Evolutionary conservation across 345 rosid genomes (phyloP).

Genomic region (Salix brachista): DNA sequence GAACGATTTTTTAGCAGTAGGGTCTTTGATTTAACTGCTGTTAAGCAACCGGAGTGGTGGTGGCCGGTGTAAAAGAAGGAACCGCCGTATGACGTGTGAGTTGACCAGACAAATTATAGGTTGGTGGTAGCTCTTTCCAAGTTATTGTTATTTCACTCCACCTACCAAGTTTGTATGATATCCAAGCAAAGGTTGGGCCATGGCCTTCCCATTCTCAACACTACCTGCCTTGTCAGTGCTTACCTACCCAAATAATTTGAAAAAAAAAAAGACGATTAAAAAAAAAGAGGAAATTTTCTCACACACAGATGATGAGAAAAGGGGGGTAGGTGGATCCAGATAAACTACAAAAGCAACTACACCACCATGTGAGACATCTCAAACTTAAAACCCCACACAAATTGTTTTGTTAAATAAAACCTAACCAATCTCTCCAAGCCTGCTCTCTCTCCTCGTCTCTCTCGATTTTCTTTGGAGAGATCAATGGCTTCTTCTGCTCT

Average conservation of each 20-base stretch:
- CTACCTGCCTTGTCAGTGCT: background rate
- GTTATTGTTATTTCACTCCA: background rate
- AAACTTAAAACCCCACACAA: no score
- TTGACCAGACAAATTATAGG: background rate
- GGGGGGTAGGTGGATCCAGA: constrained; percentile 4
- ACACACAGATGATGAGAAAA: background rate
- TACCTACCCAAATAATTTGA: background rate
- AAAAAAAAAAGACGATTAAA: background rate
- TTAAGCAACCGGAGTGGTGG: background rate
- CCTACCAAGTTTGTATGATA: background rate
- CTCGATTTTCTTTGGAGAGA: background rate
- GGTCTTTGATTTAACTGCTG: no score
- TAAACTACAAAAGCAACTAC: background rate
- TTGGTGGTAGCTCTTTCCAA: background rate
- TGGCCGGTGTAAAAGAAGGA: background rate
- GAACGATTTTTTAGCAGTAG: background rate
- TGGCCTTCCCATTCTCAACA: background rate
- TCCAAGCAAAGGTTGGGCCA: background rate
- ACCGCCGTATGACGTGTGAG: background rate
- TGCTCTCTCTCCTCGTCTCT: background rate
- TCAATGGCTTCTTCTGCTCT: constrained; percentile 21
- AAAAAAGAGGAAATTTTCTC: background rate
- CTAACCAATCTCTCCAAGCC: background rate
- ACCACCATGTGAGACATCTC: background rate
- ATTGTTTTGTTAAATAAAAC: no score